Base-by-base conservation (phyloP, 2,329 filamentous ascomycete genomes). In the Sporothrix globosa region DNA sequence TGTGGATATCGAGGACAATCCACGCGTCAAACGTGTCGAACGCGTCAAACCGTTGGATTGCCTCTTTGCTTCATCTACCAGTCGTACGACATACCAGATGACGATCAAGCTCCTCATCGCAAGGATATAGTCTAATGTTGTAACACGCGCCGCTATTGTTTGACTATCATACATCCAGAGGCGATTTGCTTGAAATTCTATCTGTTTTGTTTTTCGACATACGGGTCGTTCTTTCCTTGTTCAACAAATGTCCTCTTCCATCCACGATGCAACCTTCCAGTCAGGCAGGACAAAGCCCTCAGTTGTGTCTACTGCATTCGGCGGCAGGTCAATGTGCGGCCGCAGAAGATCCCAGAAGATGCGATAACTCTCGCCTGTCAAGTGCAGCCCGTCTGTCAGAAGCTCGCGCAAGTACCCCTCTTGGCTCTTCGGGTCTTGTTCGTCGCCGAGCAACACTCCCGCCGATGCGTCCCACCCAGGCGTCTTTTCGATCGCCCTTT, bases 201-300 rank as follows among this genome's bases (percentile, higher is more conserved):
- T 9, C 34, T 1, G 34, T 34, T 0, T 30, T 30, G 7, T 7
- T 30, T 30, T 34, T 7, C 34, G 34, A 34, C 34, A 34, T 34
- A 34, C 5, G 9, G 6, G 7, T 34, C 34, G 3, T 24, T 13
- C 13, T 52, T 21, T 17, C 17, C 50, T 19, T 19, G 6, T 24
- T 21, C 50, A 53, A 10, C 21, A 4, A 19, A 10, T 24, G 6
- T 24, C 11, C 50, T 10, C 54, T 2, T 34, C 30, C 17, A 34
- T 17, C 54, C 54, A 41, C 30, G 54, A 30, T 27, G 54, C 54
- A 17, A 60, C 30, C 34, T 41, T 60, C 54, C 54, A 60, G 30
- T 60, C 54, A 17, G 54, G 30, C 17, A 60, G 30, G 19, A 60
- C 30, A 17, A 17, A 60, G 30, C 54, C 54, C 21, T 60, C 54